A percentile compares a stretch with the other conserved stretches of the same genome.
phyloP scores from a whole-genome alignment of 2,329 filamentous ascomycete genomes.

The Dactylellina cionopaga region DNA sequence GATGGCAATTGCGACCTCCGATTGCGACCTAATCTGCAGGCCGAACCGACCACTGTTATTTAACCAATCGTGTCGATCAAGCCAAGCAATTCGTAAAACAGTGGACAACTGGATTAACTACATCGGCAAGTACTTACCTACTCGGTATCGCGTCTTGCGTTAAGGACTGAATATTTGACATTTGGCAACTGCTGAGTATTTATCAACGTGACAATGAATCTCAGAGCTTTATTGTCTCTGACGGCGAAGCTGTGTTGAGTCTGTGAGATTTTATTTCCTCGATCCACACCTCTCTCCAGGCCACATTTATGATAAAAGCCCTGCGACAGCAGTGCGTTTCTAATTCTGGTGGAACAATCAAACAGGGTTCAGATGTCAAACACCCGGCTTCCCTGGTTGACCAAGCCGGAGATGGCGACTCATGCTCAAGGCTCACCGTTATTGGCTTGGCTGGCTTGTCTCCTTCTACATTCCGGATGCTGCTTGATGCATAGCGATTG shows the following conservation, averaged over 20 bases:
- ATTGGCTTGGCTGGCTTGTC: neutral
- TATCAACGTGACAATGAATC: neutral
- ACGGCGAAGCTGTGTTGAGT: constrained; percentile 6
- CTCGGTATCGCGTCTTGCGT: constrained; percentile 1
- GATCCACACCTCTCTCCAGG: neutral
- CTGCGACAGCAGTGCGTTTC: neutral
- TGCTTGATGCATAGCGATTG: neutral
- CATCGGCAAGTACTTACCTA: constrained; percentile 15
- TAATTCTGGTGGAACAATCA: neutral
- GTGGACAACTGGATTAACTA: constrained; percentile 11
- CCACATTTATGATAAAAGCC: constrained; percentile 4
- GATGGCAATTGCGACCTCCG: constrained; percentile 4
- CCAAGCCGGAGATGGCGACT: constrained; percentile 5
- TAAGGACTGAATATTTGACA: neutral
- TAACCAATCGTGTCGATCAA: constrained; percentile 11
- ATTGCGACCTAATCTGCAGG: constrained; percentile 24
- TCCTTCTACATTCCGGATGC: neutral
- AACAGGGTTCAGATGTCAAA: constrained; percentile 10
- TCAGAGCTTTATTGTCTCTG: neutral
- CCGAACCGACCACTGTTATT: constrained; percentile 9
- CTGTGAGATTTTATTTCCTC: constrained; percentile 15
- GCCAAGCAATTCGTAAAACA: constrained; percentile 11
- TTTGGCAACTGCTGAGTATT: neutral
- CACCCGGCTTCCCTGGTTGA: constrained; percentile 3
- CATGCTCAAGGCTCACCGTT: neutral